Evolutionary conservation across 2,329 filamentous ascomycete genomes (phyloP), one percentile per base, ranked within the genome.

Genomic region (Hypoxylon sp.): DNA sequence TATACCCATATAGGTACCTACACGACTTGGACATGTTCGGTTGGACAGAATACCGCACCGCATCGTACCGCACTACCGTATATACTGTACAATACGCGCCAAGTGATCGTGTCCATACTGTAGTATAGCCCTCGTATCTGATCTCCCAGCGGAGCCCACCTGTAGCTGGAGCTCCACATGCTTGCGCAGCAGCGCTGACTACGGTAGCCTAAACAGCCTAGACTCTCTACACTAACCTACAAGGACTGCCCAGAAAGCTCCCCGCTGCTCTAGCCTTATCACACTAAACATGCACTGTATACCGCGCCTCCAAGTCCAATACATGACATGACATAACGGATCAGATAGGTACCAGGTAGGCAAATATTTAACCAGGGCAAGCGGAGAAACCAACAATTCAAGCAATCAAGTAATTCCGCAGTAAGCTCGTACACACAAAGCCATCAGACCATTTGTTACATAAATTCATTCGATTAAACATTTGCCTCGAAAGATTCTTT

Each of bases 381-480:
- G 34, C 55, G 23, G 21, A 32, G n/a, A 27, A 21, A 47, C 61
- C 61, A 58, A 54, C 60, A 41, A 25, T 53, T 59, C 16, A 11
- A 50, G 39, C n/a, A n/a, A n/a, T n/a, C n/a, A n/a, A n/a, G n/a
- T n/a, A n/a, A 37, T 37, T 30, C 47, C 45, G 43, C 55, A 64
- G 32, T 51, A 14, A 56, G 23, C 55, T 23, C 34, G 16, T 41
- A 19, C 37, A 21, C 16, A 41, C 16, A 30, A 37, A 47, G 53
- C 30, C 16, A 32, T 60, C 47, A 37, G 47, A 52, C 37, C 47
- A 52, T 45, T 52, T 47, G 8, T 46, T 4, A 16, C 54, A 67
- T 27, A 16, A 57, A 67, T 27, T 65, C 46, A 37, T 63, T 68
- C 63, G 65, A 71, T 71, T 71, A 71, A 67, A 70, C 63, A 71